Conservation (phyloP, 169 alveolate species). For the Besnoitia besnoiti region DNA sequence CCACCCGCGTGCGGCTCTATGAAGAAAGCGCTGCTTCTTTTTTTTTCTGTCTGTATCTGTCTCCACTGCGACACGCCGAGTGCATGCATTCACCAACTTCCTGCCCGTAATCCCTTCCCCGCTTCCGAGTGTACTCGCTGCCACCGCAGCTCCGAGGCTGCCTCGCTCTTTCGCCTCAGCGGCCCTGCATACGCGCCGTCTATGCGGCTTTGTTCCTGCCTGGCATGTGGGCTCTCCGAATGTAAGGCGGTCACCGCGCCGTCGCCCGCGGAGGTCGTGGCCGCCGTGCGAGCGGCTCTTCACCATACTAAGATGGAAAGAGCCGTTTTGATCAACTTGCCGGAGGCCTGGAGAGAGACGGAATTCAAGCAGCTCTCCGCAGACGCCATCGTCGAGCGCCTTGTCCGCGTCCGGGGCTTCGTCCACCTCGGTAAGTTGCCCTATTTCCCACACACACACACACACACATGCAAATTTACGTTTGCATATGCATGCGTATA, state of each 20-base stretch:
- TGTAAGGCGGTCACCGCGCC: background rate
- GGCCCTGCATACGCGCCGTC: no score
- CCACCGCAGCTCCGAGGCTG: background rate
- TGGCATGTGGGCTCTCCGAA: background rate
- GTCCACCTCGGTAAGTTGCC: background rate
- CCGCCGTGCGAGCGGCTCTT: background rate
- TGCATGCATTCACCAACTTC: no score
- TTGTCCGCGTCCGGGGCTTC: slow-evolving; percentile 15
- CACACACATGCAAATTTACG: no score
- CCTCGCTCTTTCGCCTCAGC: background rate
- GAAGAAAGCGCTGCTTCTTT: background rate
- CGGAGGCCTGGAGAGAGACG: background rate
- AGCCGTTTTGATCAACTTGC: background rate
- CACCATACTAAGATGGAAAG: background rate
- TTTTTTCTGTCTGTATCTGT: background rate
- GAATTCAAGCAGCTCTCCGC: background rate
- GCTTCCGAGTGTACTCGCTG: background rate
- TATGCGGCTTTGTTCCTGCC: background rate
- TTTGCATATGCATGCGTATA: background rate
- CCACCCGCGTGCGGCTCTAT: background rate
- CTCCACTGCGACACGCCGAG: background rate
- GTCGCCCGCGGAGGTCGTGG: background rate
- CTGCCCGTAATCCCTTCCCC: background rate
- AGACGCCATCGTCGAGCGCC: background rate
- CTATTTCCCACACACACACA: background rate